Conservation (phyloP, 441 rosid genomes). For the Omphalea diandra region DNA sequence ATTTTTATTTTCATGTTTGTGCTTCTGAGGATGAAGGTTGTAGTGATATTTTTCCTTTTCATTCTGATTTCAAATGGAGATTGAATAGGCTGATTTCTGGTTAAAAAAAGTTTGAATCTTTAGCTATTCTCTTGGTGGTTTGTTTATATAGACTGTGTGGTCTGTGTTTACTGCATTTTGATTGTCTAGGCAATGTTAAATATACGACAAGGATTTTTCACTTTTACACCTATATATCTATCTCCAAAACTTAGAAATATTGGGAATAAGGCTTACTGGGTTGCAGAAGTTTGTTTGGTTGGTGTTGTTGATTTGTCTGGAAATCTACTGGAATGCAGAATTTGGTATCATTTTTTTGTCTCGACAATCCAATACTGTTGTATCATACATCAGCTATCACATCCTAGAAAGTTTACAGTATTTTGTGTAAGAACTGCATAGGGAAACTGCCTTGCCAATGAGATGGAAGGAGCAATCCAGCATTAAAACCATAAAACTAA, state of each 20-base stretch:
- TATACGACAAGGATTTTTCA: too few species aligned
- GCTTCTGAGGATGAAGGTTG: too few species aligned
- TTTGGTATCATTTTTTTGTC: neutral
- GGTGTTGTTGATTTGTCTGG: neutral
- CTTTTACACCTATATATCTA: too few species aligned
- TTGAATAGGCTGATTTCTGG: neutral
- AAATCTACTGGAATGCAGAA: neutral
- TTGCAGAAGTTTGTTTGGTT: neutral
- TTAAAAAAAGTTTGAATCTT: neutral
- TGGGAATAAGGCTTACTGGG: conserved; percentile 2
- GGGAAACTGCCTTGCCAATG: neutral
- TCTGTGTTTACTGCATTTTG: neutral
- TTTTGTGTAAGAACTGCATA: neutral
- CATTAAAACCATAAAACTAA: too few species aligned
- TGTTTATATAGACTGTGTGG: neutral
- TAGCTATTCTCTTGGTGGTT: neutral
- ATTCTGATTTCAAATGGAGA: neutral
- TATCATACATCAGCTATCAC: neutral
- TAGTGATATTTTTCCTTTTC: too few species aligned
- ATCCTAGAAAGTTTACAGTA: neutral
- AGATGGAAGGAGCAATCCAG: neutral
- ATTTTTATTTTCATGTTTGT: too few species aligned
- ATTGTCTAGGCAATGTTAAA: neutral
- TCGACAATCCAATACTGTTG: neutral
- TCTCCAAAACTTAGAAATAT: neutral